Evolutionary conservation across 805 yeast genomes (phyloP).

Genomic region (Nakazawaea laoshanensis): DNA sequence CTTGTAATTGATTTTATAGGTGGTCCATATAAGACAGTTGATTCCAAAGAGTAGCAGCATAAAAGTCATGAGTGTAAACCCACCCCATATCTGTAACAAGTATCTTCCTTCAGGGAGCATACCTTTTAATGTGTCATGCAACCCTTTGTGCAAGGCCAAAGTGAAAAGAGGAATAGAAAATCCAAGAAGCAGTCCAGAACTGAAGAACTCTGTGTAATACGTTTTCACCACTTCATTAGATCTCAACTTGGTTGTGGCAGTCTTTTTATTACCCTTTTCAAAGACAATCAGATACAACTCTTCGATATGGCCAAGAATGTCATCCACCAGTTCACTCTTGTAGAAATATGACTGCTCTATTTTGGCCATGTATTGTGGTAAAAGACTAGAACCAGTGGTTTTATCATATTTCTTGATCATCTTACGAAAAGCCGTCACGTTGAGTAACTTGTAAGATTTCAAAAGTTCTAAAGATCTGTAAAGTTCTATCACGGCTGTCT

Average conservation of each 20-base stretch:
- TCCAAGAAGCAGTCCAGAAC: slow-evolving; percentile 65
- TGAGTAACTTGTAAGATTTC: slow-evolving; percentile 63
- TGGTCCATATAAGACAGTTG: slow-evolving; percentile 66
- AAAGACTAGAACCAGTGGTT: slow-evolving; percentile 35
- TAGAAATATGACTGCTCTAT: slow-evolving; percentile 52
- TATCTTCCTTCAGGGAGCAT: slow-evolving; percentile 46
- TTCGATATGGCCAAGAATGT: slow-evolving; percentile 53
- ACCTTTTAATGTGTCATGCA: slow-evolving; percentile 26
- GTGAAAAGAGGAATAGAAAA: slow-evolving; percentile 59
- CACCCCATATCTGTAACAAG: slow-evolving; percentile 87
- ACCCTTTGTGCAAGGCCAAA: slow-evolving; percentile 41
- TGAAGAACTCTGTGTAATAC: slow-evolving; percentile 42
- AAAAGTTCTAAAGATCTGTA: slow-evolving; percentile 67
- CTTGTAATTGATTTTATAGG: slow-evolving; percentile 74
- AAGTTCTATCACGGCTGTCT: slow-evolving; percentile 60
- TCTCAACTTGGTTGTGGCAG: slow-evolving; percentile 62
- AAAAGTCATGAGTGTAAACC: slow-evolving; percentile 63
- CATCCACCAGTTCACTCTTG: slow-evolving; percentile 60
- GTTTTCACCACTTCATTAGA: slow-evolving; percentile 28
- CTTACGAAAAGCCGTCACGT: slow-evolving; percentile 84
- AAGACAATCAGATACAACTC: slow-evolving; percentile 57
- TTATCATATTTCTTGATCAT: slow-evolving; percentile 89
- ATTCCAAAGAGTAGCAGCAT: slow-evolving; percentile 56
- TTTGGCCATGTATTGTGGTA: slow-evolving; percentile 44
- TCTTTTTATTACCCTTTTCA: slow-evolving; percentile 65